phyloP scores from a whole-genome alignment of 2,329 filamentous ascomycete species.

The Alternaria angustiovoidea region DNA sequence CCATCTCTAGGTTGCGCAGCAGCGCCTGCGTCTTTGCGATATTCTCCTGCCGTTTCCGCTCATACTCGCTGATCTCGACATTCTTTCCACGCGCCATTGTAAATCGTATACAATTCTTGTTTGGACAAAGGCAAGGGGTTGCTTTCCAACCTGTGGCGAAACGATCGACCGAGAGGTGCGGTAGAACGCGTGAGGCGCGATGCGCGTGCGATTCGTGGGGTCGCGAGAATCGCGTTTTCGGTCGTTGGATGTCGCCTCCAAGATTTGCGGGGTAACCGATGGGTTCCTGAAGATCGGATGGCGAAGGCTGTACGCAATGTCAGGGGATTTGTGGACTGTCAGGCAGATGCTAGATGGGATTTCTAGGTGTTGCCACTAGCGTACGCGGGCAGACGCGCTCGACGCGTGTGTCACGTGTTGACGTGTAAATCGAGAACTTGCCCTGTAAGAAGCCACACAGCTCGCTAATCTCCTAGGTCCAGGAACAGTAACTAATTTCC shows the following conservation, averaged over 20 bases:
- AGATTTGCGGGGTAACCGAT: constrained; percentile 10
- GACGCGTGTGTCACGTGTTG: constrained; percentile 28
- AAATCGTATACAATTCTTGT: not conserved
- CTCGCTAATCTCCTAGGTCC: not conserved
- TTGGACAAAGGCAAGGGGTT: not conserved
- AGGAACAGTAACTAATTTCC: not conserved
- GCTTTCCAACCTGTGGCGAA: not conserved
- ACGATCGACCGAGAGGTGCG: not conserved
- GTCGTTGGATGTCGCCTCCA: not conserved
- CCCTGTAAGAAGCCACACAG: not conserved
- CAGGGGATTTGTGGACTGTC: not conserved
- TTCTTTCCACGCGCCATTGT: constrained; percentile 53
- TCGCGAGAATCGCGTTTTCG: not conserved
- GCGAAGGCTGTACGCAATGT: not conserved
- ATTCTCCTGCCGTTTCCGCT: constrained; percentile 83
- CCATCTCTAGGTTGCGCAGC: constrained; percentile 76
- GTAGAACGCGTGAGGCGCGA: constrained; percentile 2
- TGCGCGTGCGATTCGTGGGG: constrained; percentile 9
- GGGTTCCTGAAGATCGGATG: constrained; percentile 16
- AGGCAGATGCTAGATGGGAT: not conserved
- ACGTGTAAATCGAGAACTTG: not conserved
- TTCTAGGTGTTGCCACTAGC: constrained; percentile 24
- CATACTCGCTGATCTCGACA: constrained; percentile 79
- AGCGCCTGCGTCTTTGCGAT: constrained; percentile 87
- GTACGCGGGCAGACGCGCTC: constrained; percentile 15